Conservation (phyloP, 73 alveolate genomes). For the Paramecium biaurelia region DNA sequence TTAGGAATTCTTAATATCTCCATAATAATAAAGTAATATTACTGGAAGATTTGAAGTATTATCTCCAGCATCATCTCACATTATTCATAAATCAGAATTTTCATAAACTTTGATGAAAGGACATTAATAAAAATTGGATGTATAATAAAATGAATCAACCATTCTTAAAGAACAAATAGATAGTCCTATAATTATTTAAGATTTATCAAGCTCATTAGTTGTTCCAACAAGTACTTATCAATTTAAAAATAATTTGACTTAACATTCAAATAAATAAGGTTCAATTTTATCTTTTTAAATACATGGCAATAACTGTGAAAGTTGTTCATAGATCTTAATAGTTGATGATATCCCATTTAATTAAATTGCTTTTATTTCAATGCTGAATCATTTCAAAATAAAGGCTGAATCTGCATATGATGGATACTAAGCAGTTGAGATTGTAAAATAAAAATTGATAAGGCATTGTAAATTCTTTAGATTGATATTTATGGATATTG, state of each 20-base stretch:
- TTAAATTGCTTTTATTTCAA: background rate
- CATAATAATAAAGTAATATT: background rate
- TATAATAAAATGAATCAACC: background rate
- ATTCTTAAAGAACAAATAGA: background rate
- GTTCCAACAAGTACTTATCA: background rate
- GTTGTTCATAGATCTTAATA: background rate
- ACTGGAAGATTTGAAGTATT: background rate
- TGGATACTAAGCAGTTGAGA: conserved; percentile 23
- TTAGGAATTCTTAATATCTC: background rate
- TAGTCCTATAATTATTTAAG: background rate
- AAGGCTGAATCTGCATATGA: background rate
- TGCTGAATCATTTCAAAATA: background rate
- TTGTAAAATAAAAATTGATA: background rate
- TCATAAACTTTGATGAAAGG: background rate
- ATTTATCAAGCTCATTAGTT: background rate
- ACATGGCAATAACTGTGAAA: background rate
- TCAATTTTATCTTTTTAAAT: background rate
- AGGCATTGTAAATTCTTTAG: background rate
- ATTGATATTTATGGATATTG: conserved; percentile 39
- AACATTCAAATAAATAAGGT: background rate
- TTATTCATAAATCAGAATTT: background rate
- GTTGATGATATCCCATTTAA: conserved; percentile 45
- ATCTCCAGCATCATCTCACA: background rate
- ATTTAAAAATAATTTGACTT: background rate
- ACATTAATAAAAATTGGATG: background rate